phyloP scores from a whole-genome alignment of 1,139 yeast species.

The Kazachstania sp. region DNA sequence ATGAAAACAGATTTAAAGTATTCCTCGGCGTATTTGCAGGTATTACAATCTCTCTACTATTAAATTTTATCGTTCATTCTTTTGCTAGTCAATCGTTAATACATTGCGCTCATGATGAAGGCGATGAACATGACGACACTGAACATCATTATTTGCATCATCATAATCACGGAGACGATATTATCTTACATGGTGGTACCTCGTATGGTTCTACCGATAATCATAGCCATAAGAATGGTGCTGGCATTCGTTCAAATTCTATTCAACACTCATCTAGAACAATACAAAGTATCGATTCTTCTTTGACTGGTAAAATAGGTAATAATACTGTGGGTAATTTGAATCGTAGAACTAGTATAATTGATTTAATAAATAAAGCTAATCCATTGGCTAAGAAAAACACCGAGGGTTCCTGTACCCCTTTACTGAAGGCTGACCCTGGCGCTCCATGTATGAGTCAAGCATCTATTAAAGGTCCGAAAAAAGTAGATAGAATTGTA shows the following conservation, averaged over 20 bases:
- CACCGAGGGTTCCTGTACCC: conserved; percentile 1
- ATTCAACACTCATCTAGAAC: neutral
- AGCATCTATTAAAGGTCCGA: conserved; percentile 2
- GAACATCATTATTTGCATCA: conserved; percentile 14
- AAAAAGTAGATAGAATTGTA: neutral
- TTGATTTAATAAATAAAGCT: neutral
- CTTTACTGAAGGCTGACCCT: conserved; percentile 2
- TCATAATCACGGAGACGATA: conserved; percentile 1
- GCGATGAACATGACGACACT: conserved; percentile 13
- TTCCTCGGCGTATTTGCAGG: conserved; percentile 52
- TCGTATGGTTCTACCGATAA: neutral
- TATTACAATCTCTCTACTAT: conserved; percentile 44
- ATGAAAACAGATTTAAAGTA: conserved; percentile 36
- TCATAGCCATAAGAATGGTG: neutral
- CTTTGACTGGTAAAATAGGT: too few relatives aligned
- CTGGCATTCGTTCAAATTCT: neutral
- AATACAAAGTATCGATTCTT: neutral
- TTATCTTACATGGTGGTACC: neutral
- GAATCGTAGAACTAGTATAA: conserved; percentile 1
- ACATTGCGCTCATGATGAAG: conserved; percentile 66
- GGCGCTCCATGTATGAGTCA: conserved; percentile 5
- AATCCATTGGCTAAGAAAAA: neutral
- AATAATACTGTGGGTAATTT: neutral
- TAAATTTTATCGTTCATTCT: conserved; percentile 61
- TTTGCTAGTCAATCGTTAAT: conserved; percentile 76